Evolutionary conservation across 2,329 filamentous ascomycete species (phyloP).

Genomic region (Paraphoma chrysanthemicola): DNA sequence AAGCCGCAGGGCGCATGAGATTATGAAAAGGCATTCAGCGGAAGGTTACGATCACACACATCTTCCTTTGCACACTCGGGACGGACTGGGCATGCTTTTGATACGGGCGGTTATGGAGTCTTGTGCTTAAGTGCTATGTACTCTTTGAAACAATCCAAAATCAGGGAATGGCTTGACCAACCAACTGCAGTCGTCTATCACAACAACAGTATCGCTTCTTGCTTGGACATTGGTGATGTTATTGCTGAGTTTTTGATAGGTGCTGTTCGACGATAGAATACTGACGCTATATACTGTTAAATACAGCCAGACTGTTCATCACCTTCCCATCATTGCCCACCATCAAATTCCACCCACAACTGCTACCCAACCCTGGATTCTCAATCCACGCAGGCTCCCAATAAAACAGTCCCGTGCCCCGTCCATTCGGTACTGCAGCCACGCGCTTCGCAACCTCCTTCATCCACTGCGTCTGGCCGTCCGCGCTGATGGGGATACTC

Average conservation of each 20-base stretch:
- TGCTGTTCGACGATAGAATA: conserved; percentile 69
- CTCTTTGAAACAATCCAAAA: conserved; percentile 40
- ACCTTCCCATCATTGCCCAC: conserved; percentile 63
- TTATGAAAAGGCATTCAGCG: conserved; percentile 38
- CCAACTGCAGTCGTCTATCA: conserved; percentile 4
- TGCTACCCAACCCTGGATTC: conserved; percentile 68
- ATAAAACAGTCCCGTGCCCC: conserved; percentile 67
- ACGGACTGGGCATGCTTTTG: conserved; percentile 36
- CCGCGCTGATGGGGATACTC: conserved; percentile 67
- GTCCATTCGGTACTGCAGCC: conserved; percentile 59
- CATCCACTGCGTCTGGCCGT: conserved; percentile 69
- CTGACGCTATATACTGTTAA: conserved; percentile 55
- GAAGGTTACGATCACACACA: conserved; percentile 36
- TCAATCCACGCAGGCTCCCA: conserved; percentile 78
- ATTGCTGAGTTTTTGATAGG: too few species aligned
- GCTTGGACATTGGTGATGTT: too few species aligned
- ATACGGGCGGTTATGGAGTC: conserved; percentile 37
- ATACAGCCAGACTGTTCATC: conserved; percentile 64
- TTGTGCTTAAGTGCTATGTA: conserved; percentile 34
- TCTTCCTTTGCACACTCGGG: conserved; percentile 42
- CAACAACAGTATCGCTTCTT: too few species aligned
- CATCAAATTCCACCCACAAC: conserved; percentile 63
- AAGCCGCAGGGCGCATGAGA: conserved; percentile 35
- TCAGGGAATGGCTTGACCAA: conserved; percentile 38
- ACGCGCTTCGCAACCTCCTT: conserved; percentile 66